Conservation (phyloP, 2,329 filamentous ascomycete species). For the Pseudocercospora fijiensis region DNA sequence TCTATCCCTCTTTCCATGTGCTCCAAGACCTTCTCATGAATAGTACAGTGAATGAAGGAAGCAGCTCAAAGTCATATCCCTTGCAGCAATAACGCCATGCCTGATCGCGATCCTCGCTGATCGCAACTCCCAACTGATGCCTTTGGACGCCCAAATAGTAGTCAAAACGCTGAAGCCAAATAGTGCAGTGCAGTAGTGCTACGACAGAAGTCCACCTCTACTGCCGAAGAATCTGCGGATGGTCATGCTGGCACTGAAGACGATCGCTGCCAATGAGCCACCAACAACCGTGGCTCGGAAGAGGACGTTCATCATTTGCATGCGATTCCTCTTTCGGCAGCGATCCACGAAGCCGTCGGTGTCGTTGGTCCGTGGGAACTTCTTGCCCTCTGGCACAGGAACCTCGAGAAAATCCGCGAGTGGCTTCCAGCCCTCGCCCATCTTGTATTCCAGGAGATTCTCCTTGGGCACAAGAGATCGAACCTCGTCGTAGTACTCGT, state of each 20-base stretch:
- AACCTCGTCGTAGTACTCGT: conserved; percentile 56
- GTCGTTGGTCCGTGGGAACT: conserved; percentile 55
- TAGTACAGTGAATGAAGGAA: background rate
- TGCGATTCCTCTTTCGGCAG: conserved; percentile 54
- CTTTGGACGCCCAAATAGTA: background rate
- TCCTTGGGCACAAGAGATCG: conserved; percentile 49
- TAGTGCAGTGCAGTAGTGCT: background rate
- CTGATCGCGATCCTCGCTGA: conserved; percentile 8
- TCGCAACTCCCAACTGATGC: conserved; percentile 3
- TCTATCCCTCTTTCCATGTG: background rate
- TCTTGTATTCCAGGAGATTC: conserved; percentile 55
- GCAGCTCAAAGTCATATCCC: background rate
- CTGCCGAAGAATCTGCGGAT: conserved; percentile 37
- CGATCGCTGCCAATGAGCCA: conserved; percentile 48
- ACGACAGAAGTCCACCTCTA: conserved; percentile 23
- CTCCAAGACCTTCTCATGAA: background rate
- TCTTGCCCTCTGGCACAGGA: conserved; percentile 49
- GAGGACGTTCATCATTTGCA: conserved; percentile 57
- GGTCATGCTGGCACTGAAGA: conserved; percentile 40
- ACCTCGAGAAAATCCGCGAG: conserved; percentile 57
- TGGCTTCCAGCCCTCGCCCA: conserved; percentile 56
- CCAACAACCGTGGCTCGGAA: conserved; percentile 53
- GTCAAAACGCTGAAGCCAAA: background rate
- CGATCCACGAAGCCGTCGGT: conserved; percentile 57
- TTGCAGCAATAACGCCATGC: conserved; percentile 8